These are phyloP conservation scores for Thermochaetoides thermophila DNA, from an alignment of 495 filamentous ascomycete genomes.

Conservation along the genomic window DNA sequence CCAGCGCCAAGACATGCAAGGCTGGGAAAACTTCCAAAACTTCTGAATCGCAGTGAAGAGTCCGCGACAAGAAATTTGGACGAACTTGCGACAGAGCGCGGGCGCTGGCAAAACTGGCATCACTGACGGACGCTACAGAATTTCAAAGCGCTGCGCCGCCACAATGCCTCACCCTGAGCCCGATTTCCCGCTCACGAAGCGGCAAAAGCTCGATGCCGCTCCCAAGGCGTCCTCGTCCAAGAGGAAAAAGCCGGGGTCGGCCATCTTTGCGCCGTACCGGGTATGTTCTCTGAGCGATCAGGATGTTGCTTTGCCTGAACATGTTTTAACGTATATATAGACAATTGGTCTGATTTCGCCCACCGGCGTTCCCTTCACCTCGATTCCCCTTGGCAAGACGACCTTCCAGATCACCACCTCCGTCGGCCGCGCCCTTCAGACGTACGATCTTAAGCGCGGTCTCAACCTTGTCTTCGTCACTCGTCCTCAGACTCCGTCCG, in stretches of 20 bases:
- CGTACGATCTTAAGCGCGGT: slow-evolving; percentile 79
- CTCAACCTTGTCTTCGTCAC: slow-evolving; percentile 87
- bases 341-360: slow-evolving; percentile 88
- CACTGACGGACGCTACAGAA: not conserved
- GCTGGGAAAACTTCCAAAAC: slow-evolving; percentile 15
- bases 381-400: slow-evolving; percentile 75
- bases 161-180: slow-evolving; percentile 35
- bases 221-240: slow-evolving; percentile 18
- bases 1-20: too few relatives aligned
- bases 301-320: not conserved
- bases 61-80: too few relatives aligned
- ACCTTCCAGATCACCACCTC: slow-evolving; percentile 96
- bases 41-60: too few relatives aligned
- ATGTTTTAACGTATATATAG: slow-evolving; percentile 27
- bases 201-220: slow-evolving; percentile 42
- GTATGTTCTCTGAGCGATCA: slow-evolving; percentile 32
- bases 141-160: slow-evolving; percentile 4
- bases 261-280: slow-evolving; percentile 82
- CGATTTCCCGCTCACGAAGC: slow-evolving; percentile 46
- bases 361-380: slow-evolving; percentile 75
- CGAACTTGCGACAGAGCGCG: too few relatives aligned
- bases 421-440: slow-evolving; percentile 76
- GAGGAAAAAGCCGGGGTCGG: slow-evolving; percentile 34
- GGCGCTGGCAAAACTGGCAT: too few relatives aligned
- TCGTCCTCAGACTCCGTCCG: slow-evolving; percentile 68